These are phyloP conservation scores for Coriolopsis trogii DNA, from an alignment of 1,284 basidiomycete genomes.

Conservation along the genomic window DNA sequence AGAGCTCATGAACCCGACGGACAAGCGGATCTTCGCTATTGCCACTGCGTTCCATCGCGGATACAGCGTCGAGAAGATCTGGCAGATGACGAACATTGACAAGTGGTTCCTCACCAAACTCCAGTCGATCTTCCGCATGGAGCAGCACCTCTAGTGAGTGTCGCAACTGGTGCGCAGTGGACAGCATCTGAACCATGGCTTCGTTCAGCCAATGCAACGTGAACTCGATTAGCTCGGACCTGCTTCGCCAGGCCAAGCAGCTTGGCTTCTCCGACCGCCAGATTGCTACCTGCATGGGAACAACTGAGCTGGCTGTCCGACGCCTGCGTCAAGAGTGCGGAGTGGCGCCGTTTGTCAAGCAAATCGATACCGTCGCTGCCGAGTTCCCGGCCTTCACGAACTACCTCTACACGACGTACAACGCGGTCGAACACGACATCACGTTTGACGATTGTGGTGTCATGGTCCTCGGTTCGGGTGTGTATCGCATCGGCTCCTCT, in stretches of 20 bases:
- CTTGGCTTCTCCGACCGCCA: conserved; percentile 96
- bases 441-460: conserved; percentile 90
- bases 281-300: conserved; percentile 79
- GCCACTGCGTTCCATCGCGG: conserved; percentile 88
- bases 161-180: neutral
- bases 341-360: conserved; percentile 94
- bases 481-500: conserved; percentile 97
- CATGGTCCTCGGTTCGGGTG: conserved; percentile 97
- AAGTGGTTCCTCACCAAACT: conserved; percentile 97
- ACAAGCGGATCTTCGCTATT: conserved; percentile 92
- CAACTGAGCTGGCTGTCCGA: conserved; percentile 89
- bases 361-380: conserved; percentile 98
- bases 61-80: conserved; percentile 94
- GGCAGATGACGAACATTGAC: conserved; percentile 97
- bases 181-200: neutral
- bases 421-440: conserved; percentile 92
- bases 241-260: conserved; percentile 89
- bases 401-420: conserved; percentile 98
- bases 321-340: conserved; percentile 83
- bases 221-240: conserved; percentile 64
- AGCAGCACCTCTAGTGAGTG: conserved; percentile 72
- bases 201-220: conserved; percentile 63
- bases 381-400: conserved; percentile 99
- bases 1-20: conserved; percentile 87
- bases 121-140: conserved; percentile 82